Evolutionary conservation across 2,329 filamentous ascomycete genomes (phyloP), one percentile per base, ranked within the genome.

Genomic region (Cladorrhinum sp.): DNA sequence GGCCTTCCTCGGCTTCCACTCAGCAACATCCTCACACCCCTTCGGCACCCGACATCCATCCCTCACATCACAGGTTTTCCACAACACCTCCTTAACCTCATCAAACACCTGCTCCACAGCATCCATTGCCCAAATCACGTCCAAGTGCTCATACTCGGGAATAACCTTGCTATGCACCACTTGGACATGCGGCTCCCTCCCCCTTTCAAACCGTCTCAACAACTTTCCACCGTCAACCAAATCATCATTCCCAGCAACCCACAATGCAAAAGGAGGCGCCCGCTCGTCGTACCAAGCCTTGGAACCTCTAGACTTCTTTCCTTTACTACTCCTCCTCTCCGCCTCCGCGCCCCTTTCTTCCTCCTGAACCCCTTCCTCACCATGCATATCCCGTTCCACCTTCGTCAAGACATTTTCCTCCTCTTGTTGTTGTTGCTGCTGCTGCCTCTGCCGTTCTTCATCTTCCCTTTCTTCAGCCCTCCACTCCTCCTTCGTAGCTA

Each of bases 41-140:
- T 73, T 78, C 0, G 91, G 91, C 9, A 85, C 78, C 24, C 85
- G 80, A 69, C 89, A 93, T 22, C 75, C 58, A 10, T 78, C 77
- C 56, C 85, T 74, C 25, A 66, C 78, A 51, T 85, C 36, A 76
- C 86, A 78, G 1, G 91, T 96, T 73, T 87, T 87, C 93, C 93
- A 97, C 12, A 97, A 74, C 13, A 96, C 88, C 68, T 93, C 88
- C 27, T 86, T 83, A 0, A 97, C 78, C 75, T 96, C 93, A 59
- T 79, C 81, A 4, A 93, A 95, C 0, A 97, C 90, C 72, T 93
- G 85, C 52, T 93, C 87, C 16, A 92, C 85, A 0, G 87, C 86
- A 70, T 97, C 92, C 80, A 97, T 91, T 0, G 93, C 92, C 93
- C 93, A 97, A 38, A 98, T 86, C 1, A 97, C 91, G 75, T 97